Base-by-base conservation (phyloP, 2,329 filamentous ascomycete genomes). In the Alternaria sp. region DNA sequence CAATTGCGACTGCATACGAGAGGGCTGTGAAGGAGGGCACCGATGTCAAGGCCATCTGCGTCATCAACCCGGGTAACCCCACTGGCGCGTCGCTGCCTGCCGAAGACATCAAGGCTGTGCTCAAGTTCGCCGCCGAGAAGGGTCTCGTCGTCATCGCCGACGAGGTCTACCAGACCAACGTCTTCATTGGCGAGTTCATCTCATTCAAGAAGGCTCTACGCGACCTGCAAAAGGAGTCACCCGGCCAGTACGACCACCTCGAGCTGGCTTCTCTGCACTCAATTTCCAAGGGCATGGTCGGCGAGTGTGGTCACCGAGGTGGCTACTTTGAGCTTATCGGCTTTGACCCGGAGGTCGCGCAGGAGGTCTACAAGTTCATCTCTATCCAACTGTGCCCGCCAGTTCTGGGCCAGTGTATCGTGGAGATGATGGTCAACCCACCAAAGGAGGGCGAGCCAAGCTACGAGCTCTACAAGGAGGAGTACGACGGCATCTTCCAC, bases 111-210 rank as follows among this genome's bases (percentile, higher is more conserved):
- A 89, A 90, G 75, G 86, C 87, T 55, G 92, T 98, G n/a, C 87
- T 98, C 70, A 89, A 96, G 68, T 91, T 97, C 68, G 95, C 96
- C 43, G 90, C 89, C 26, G 86, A 94, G 80, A 89, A 97, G 85
- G 89, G 90, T 72, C 87, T 99, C 25, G 93, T 98, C 59, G 86
- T 98, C 69, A 88, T 99, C 75, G 96, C 96, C 56, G 96, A 99
- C 77, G 96, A 99, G 82, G 96, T 99, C 40, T 99, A 99, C 88
- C 96, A 99, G 84, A 98, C 96, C 77, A 99, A 99, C 81, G 92
- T 99, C 73, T 99, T 99, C 83, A 85, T 91, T 66, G 96, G 96
- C 80, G 87, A 95, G 79, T 99, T 99, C 85, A 89, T 92, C 83
- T 96, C 92, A 76, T 98, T 99, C 90, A 98, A 98, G 85, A 89